Evolutionary conservation across 192 early-diverging fungal species (phyloP), one percentile per base, ranked within the genome.

Genomic region (Coemansia sp.): DNA sequence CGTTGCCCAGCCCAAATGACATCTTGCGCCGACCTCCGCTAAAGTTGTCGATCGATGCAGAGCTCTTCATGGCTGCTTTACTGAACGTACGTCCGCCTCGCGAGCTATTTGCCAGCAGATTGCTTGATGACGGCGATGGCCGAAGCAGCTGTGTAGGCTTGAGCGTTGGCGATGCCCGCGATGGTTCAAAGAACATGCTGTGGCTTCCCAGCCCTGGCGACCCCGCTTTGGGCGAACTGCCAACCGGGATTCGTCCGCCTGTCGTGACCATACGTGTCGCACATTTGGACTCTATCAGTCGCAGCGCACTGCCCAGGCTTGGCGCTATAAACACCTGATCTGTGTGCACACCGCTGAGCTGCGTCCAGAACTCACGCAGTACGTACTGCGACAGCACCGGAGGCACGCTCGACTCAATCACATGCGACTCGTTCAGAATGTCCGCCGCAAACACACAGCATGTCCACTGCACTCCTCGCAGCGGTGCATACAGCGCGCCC

Each of bases 361-460:
- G 67, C 14, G 76, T 56, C 76, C 76, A 79, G 64, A 66, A 62
- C 42, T 79, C 76, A 42, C 76, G 76, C 48, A 73, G 61, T 8
- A 73, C 70, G 25, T 79, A 63, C 54, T 79, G 76, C 14, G 70
- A 63, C 40, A 79, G 67, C 15, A 52, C 64, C 4, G 70, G 67
- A 5, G 75, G 66, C 53, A 69, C 75, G 40, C 40, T 63, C n/a
- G 63, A 52, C 49, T 73, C 71, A 25, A 64, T 64, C 25, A 67
- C 67, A 20, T 73, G 66, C 8, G 70, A 61, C 58, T 70, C 70
- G 64, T 70, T 14, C 20, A 66, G 52, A 3, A 67, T 58, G 42
- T 67, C 56, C 3, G 76, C 71, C 2, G 61, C 71, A 67, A 79
- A 79, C 17, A 79, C 67, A 46, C 76, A 79, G 61, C 59, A 64